These are phyloP conservation scores for Glarea lozoyensis DNA, from an alignment of 495 filamentous ascomycete genomes.

Conservation along the genomic window DNA sequence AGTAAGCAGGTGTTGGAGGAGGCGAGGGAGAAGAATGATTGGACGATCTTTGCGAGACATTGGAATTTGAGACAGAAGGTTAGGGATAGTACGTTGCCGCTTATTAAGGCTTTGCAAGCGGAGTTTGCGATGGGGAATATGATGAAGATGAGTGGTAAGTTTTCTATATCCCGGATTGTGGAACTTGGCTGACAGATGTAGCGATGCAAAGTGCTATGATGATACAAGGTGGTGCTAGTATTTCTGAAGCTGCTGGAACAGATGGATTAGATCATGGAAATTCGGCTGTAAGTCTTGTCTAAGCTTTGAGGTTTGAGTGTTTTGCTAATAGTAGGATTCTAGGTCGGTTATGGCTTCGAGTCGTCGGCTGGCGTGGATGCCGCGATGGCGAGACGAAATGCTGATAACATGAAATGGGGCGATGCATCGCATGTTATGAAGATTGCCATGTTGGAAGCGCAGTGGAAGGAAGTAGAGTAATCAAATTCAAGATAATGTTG, in stretches of 20 bases:
- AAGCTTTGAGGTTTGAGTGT: not conserved
- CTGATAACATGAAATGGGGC: not conserved
- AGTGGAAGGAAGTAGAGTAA: constrained; percentile 1
- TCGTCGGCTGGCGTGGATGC: not conserved
- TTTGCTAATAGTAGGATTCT: too few relatives aligned
- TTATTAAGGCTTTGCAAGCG: not conserved
- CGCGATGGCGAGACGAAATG: not conserved
- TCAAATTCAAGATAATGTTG: too few relatives aligned
- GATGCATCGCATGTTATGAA: not conserved
- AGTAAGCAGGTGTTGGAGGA: not conserved
- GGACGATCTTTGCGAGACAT: constrained; percentile 6
- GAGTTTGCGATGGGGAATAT: not conserved
- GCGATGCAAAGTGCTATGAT: not conserved
- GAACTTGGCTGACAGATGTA: not conserved
- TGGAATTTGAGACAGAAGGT: constrained; percentile 8
- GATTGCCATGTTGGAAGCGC: not conserved
- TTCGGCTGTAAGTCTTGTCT: not conserved
- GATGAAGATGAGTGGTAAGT: not conserved
- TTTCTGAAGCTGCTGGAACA: not conserved
- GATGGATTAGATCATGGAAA: not conserved
- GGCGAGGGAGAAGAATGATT: not conserved
- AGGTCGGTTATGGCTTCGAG: not conserved
- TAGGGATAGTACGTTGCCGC: not conserved
- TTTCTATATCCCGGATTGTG: not conserved
- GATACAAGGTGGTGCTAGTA: not conserved